These are phyloP conservation scores for Xylaria cubensis DNA, from an alignment of 495 filamentous ascomycete genomes.

Conservation along the genomic window DNA sequence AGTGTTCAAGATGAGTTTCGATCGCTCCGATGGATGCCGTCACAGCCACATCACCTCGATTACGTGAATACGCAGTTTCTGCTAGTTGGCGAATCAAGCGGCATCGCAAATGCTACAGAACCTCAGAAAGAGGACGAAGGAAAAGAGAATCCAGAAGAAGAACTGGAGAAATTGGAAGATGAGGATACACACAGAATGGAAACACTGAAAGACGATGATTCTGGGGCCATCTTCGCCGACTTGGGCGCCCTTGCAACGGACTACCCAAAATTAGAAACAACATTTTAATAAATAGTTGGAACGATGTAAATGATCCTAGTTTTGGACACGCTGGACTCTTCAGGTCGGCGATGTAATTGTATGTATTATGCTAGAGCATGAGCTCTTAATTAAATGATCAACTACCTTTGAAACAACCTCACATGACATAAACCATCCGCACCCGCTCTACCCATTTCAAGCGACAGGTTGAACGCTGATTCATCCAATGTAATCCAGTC, in stretches of 20 bases:
- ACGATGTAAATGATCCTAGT: too few relatives aligned
- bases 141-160: conserved; percentile 62
- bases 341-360: neutral
- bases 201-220: conserved; percentile 43
- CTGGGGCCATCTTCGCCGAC: conserved; percentile 50
- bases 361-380: neutral
- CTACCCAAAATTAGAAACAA: conserved; percentile 51
- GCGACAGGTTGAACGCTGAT: neutral
- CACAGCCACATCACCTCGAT: conserved; percentile 77
- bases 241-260: conserved; percentile 46
- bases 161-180: conserved; percentile 52
- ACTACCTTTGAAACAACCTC: neutral
- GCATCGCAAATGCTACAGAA: conserved; percentile 66
- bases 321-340: neutral
- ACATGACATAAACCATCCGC: neutral
- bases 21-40: conserved; percentile 74
- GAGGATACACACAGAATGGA: conserved; percentile 52
- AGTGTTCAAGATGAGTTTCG: conserved; percentile 75
- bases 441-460: neutral
- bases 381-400: neutral
- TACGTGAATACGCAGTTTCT: conserved; percentile 82
- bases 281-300: conserved; percentile 35
- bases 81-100: conserved; percentile 76
- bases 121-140: conserved; percentile 63
- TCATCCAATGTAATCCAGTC: neutral